phyloP scores from a whole-genome alignment of 768 basidiomycete genomes.

The Lactarius quietus region DNA sequence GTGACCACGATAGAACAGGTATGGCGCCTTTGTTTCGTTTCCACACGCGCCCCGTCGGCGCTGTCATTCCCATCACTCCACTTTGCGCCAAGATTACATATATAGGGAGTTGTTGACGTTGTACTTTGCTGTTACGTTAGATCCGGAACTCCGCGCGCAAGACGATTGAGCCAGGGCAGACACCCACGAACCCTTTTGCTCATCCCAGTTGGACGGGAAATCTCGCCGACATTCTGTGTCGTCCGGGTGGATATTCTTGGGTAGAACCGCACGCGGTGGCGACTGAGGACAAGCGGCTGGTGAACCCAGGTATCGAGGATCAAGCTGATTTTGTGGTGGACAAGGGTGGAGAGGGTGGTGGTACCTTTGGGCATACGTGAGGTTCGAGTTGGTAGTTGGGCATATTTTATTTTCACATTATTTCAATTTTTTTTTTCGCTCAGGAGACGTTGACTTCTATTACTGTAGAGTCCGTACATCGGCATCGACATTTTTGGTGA shows the following conservation, averaged over 20 bases:
- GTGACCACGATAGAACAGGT: conserved; percentile 97
- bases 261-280: conserved; percentile 56
- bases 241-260: conserved; percentile 81
- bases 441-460: neutral
- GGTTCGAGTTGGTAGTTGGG: neutral
- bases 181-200: conserved; percentile 84
- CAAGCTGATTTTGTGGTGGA: conserved; percentile 13
- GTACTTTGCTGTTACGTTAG: conserved; percentile 37
- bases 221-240: conserved; percentile 69
- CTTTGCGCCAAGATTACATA: conserved; percentile 21
- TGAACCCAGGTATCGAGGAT: conserved; percentile 63
- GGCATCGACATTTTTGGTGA: neutral
- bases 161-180: conserved; percentile 54
- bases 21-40: conserved; percentile 25
- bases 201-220: conserved; percentile 76
- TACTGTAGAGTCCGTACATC: neutral
- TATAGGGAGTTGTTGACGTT: conserved; percentile 20
- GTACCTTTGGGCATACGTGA: conserved; percentile 2
- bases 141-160: conserved; percentile 86
- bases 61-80: conserved; percentile 16
- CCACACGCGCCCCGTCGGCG: conserved; percentile 20
- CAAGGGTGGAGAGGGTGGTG: conserved; percentile 13
- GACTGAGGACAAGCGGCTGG: conserved; percentile 66
- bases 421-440: neutral
- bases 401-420: conserved; percentile 1